Evolutionary conservation across 345 rosid genomes (phyloP).

Genomic region (Adansonia digitata): DNA sequence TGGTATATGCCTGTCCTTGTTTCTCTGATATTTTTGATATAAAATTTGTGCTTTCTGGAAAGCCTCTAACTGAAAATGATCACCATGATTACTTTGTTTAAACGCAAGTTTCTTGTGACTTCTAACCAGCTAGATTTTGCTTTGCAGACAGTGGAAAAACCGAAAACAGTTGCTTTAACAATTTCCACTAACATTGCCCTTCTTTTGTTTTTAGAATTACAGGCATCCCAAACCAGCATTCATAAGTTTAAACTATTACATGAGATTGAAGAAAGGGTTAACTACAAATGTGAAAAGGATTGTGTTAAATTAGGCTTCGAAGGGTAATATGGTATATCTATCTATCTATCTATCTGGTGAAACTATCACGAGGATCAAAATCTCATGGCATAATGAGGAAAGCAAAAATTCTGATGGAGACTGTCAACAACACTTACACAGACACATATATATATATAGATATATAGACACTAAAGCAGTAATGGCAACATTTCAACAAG

Average conservation of each 20-base stretch:
- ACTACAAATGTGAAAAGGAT: too few relatives aligned
- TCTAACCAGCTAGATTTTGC: slow-evolving; percentile 29
- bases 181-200: slow-evolving; percentile 6
- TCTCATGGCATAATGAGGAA: too few relatives aligned
- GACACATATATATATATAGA: too few relatives aligned
- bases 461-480: too few relatives aligned
- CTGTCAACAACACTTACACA: not conserved
- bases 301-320: too few relatives aligned
- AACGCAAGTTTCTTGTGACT: slow-evolving; percentile 48
- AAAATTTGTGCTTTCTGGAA: too few relatives aligned
- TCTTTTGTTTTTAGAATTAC: not conserved
- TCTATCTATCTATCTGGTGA: not conserved
- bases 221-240: not conserved
- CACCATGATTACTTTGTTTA: slow-evolving; percentile 43
- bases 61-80: slow-evolving; percentile 11
- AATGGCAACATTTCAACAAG: not conserved
- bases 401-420: too few relatives aligned
- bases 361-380: too few relatives aligned
- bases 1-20: not conserved
- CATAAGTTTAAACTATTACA: too few relatives aligned
- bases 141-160: slow-evolving; percentile 28
- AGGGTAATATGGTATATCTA: not conserved
- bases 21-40: too few relatives aligned
- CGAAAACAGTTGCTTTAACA: too few relatives aligned
- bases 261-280: too few relatives aligned